Percentiles rank a stretch among this genome's conserved stretches.
Conservation (phyloP, 2,329 filamentous ascomycete species). For the Colletotrichum tofieldiae region DNA sequence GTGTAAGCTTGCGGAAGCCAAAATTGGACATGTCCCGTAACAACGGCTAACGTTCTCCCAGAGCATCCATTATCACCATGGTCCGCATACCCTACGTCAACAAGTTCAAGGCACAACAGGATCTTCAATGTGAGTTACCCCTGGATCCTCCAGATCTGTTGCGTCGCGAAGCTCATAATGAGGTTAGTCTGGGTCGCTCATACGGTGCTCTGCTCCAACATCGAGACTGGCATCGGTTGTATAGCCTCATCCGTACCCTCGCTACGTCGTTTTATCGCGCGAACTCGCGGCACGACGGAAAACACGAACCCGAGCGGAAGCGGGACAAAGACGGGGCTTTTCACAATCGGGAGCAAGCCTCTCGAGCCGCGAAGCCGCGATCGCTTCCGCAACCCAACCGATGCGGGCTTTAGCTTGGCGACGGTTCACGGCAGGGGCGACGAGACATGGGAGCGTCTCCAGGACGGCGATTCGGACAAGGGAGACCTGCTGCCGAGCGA, state of each 20-base stretch:
- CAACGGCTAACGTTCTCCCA: background rate
- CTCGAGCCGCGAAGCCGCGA: conserved; percentile 33
- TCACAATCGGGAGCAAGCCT: conserved; percentile 41
- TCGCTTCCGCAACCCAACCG: conserved; percentile 38
- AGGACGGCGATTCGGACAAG: conserved; percentile 42
- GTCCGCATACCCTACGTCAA: conserved; percentile 46
- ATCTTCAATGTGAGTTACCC: conserved; percentile 33
- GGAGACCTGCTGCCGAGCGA: conserved; percentile 33
- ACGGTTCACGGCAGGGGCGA: conserved; percentile 39
- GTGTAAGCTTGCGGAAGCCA: conserved; percentile 19
- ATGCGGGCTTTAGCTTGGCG: conserved; percentile 39
- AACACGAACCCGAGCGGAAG: conserved; percentile 27
- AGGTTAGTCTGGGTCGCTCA: conserved; percentile 43
- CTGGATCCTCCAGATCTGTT: background rate
- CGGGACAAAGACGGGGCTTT: conserved; percentile 25
- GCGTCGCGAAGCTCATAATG: conserved; percentile 5
- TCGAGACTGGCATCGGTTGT: conserved; percentile 46
- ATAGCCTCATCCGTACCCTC: conserved; percentile 45
- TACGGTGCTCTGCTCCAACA: conserved; percentile 46
- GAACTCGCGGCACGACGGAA: conserved; percentile 37
- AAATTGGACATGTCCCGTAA: background rate
- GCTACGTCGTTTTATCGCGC: conserved; percentile 42
- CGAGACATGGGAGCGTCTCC: conserved; percentile 42
- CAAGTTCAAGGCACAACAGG: conserved; percentile 42
- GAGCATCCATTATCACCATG: conserved; percentile 46